phyloP scores from a whole-genome alignment of 805 yeast genomes.

The Metschnikowia continentalis region DNA sequence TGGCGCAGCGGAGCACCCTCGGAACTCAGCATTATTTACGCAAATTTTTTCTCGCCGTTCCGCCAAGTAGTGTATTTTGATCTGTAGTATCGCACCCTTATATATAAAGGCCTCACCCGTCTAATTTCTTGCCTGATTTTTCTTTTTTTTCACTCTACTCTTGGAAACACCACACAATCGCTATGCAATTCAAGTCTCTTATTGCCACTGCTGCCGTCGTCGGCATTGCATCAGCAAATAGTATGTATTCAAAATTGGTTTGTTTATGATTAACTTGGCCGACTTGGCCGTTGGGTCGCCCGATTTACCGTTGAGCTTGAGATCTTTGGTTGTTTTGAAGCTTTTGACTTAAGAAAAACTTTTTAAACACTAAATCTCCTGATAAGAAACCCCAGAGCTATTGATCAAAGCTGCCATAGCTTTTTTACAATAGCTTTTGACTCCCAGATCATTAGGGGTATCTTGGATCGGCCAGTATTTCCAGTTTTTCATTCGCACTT shows the following conservation, averaged over 20 bases:
- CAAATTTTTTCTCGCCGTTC: slow-evolving; percentile 4
- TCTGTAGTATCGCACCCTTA: background rate
- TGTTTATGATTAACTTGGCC: background rate
- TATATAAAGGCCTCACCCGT: slow-evolving; percentile 1
- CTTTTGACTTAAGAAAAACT: background rate
- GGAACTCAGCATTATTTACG: slow-evolving; percentile 4
- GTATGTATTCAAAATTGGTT: slow-evolving; percentile 16
- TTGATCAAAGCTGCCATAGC: no score
- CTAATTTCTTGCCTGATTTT: background rate
- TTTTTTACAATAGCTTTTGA: no score
- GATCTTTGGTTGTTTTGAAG: no score
- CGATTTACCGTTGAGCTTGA: no score
- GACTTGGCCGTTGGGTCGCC: no score
- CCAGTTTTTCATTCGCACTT: background rate
- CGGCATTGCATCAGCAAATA: slow-evolving; percentile 42
- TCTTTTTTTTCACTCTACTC: slow-evolving; percentile 1
- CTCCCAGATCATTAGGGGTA: no score
- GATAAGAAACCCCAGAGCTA: no score
- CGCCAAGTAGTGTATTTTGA: background rate
- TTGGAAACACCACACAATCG: slow-evolving; percentile 13
- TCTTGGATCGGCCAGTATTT: no score
- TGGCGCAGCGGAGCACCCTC: slow-evolving; percentile 11
- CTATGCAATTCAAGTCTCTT: slow-evolving; percentile 56
- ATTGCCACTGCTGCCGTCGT: slow-evolving; percentile 47
- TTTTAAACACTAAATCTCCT: no score